Base-by-base conservation (phyloP, 1,284 basidiomycete genomes). In the Trametes sp. region DNA sequence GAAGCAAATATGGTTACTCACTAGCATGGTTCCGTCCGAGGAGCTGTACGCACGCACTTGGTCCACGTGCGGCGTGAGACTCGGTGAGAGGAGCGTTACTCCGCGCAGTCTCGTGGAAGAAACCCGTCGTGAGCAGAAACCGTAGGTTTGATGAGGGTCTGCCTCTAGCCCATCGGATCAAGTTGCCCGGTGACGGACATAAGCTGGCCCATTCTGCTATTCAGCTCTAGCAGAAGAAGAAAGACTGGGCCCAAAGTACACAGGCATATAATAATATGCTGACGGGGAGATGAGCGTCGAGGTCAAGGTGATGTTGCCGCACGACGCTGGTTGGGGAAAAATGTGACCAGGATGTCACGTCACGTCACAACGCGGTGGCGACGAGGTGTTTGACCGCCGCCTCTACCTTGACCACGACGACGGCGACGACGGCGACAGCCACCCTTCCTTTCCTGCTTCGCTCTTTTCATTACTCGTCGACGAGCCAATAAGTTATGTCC, bases 401-500 rank as follows among this genome's bases (percentile, higher is more conserved):
- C 36, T 8, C 36, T 35, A n/a, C 29, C 33, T 28, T 33, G 21
- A 49, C 58, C 50, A 54, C 58, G 28, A 60, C 59, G 45, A 60
- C 59, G 14, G 24, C 63, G 62, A 59, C 66, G 59, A 61, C 63
- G 35, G 56, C 59, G 29, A 35, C 51, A 45, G 42, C 59, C 49
- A 24, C 50, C 59, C 50, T 21, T 64, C 55, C 21, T 59, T 60
- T 51, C 33, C 52, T 46, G 38, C 51, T 38, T 45, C 57, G 54
- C 62, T 64, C 62, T 19, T 53, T 53, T 51, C n/a, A 23, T 33
- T n/a, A n/a, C 55, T 41, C 50, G 4, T 51, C 57, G 49, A 33
- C 42, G 26, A 35, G 45, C 56, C 48, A 49, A 35, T 26, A 55
- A 53, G n/a, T 54, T 50, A 66, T 63, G 63, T 51, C 61, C 23